These are phyloP conservation scores for Metarhizium sp. DNA, from an alignment of 2,329 filamentous ascomycete genomes.

Conservation along the genomic window DNA sequence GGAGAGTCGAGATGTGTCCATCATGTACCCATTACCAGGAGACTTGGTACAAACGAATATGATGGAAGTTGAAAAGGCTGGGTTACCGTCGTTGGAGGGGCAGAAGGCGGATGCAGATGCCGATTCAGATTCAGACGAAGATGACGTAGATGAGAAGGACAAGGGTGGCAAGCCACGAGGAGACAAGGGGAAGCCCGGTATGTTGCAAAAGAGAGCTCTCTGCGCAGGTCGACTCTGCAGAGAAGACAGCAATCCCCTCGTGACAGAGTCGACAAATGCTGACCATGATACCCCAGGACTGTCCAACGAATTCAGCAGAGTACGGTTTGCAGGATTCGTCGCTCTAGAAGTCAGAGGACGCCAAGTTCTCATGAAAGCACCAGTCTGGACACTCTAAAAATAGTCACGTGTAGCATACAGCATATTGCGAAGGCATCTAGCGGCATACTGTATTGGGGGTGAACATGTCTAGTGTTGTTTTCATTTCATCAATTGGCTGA, in stretches of 20 bases:
- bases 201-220: constrained; percentile 15
- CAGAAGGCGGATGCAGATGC: constrained; percentile 24
- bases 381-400: constrained; percentile 52
- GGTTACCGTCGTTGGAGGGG: constrained; percentile 51
- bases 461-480: neutral
- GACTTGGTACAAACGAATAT: constrained; percentile 57
- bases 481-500: neutral
- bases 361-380: constrained; percentile 67
- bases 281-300: constrained; percentile 28
- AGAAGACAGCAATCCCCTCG: constrained; percentile 20
- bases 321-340: constrained; percentile 69
- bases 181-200: constrained; percentile 40
- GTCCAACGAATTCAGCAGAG: constrained; percentile 41
- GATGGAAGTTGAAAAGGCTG: constrained; percentile 79
- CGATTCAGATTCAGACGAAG: constrained; percentile 28
- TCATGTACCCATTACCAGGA: constrained; percentile 77
- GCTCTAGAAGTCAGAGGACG: constrained; percentile 66
- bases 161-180: constrained; percentile 31
- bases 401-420: neutral
- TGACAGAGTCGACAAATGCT: constrained; percentile 22
- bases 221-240: constrained; percentile 4
- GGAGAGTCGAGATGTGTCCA: constrained; percentile 82
- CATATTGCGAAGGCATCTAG: neutral
- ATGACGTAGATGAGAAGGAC: constrained; percentile 31
- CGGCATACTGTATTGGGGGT: neutral